phyloP scores from a whole-genome alignment of 495 filamentous ascomycete genomes.

The Lichina pygmaea region DNA sequence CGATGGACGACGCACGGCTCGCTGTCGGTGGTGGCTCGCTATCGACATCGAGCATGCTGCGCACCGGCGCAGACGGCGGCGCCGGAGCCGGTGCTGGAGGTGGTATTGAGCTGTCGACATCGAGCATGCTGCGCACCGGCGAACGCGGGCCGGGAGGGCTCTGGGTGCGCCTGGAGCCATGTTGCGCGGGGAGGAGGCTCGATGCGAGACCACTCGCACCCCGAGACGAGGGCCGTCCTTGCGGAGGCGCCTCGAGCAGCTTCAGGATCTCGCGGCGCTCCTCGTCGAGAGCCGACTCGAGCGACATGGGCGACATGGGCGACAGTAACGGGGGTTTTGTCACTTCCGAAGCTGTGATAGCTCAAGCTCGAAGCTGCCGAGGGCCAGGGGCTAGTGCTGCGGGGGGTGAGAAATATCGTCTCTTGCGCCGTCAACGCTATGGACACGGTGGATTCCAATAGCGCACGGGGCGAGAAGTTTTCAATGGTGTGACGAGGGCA shows the following conservation, averaged over 20 bases:
- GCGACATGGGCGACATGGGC: conserved; percentile 18
- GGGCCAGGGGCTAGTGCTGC: no score
- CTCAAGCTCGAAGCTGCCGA: no score
- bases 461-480: no score
- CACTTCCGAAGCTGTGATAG: no score
- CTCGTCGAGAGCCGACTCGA: conserved; percentile 45
- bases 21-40: not conserved
- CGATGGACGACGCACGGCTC: not conserved
- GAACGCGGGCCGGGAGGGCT: conserved; percentile 20
- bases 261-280: conserved; percentile 44
- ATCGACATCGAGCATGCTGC: not conserved
- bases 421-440: no score
- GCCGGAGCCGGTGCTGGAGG: conserved; percentile 3
- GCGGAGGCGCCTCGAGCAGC: conserved; percentile 21
- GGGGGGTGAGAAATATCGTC: no score
- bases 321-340: no score
- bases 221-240: not conserved
- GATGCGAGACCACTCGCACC: not conserved
- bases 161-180: conserved; percentile 9
- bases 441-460: no score
- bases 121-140: conserved; percentile 32
- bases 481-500: no score
- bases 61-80: conserved; percentile 4
- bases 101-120: conserved; percentile 17
- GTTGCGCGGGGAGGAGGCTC: not conserved